Conservation (phyloP, 2,329 filamentous ascomycete genomes). For the Epichloe glyceriae region DNA sequence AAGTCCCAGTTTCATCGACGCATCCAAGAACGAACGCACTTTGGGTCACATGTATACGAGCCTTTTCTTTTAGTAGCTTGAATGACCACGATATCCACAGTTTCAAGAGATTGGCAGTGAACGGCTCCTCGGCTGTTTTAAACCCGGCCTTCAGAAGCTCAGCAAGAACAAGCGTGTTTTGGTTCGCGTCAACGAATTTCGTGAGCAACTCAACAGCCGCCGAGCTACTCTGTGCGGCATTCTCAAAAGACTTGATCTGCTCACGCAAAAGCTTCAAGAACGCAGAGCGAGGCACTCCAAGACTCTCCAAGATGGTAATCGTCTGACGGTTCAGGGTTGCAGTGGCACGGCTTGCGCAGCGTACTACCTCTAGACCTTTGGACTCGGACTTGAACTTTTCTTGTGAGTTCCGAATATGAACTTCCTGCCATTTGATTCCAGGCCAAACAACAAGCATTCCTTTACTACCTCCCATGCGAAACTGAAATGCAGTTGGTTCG, state of each 20-base stretch:
- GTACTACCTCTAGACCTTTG: slow-evolving; percentile 72
- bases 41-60: slow-evolving; percentile 66
- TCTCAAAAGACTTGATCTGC: slow-evolving; percentile 56
- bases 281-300: slow-evolving; percentile 55
- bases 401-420: slow-evolving; percentile 74
- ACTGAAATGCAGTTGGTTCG: slow-evolving; percentile 75
- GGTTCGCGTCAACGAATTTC: slow-evolving; percentile 73
- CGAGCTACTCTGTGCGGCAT: slow-evolving; percentile 52
- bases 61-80: slow-evolving; percentile 86
- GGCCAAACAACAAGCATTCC: slow-evolving; percentile 72
- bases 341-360: slow-evolving; percentile 60
- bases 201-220: slow-evolving; percentile 56
- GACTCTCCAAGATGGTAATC: slow-evolving; percentile 68
- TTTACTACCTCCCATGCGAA: slow-evolving; percentile 85
- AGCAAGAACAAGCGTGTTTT: slow-evolving; percentile 61
- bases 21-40: slow-evolving; percentile 83
- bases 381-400: slow-evolving; percentile 68
- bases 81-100: slow-evolving; percentile 85
- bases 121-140: slow-evolving; percentile 61
- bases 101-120: slow-evolving; percentile 63
- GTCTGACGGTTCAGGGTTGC: slow-evolving; percentile 83
- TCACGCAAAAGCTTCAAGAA: slow-evolving; percentile 55
- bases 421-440: slow-evolving; percentile 49
- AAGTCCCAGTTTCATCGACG: slow-evolving; percentile 66
- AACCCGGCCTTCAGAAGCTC: slow-evolving; percentile 72